Base-by-base conservation (phyloP, 108 stramenopile genomes). In the Discostella pseudostelligera region DNA sequence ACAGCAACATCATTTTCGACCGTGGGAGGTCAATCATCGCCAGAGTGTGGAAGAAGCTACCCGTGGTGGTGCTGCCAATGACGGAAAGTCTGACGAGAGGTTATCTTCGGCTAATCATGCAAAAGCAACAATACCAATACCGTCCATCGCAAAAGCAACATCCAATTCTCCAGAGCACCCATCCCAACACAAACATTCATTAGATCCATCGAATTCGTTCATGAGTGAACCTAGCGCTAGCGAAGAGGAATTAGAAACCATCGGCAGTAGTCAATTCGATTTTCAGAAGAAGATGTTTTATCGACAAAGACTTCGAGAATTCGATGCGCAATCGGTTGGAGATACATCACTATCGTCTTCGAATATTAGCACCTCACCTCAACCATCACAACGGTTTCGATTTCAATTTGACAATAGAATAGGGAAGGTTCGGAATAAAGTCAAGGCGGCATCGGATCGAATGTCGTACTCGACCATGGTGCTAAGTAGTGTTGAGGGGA, bases 291-390 rank as follows among this genome's bases (percentile, higher is more conserved):
- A 68, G 25, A 13, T 68, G 1, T 8, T 49, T 56, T 68, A 68
- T 25, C 45, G 67, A 12, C 67, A 68, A 28, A 47, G 26, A 39
- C n/a, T 47, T 12, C 14, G 29, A 19, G 62, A 53, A 21, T 58
- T 46, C 32, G 56, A 57, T 24, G 47, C 67, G 0, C 26, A 20
- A 12, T 58, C 56, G 3, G 45, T 39, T 36, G 71, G 55, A 3
- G 55, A 72, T 29, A 72, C 71, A 0, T 55, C 51, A 0, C 42
- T 72, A 0, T 62, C 59, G 12, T 72, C 71, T 1, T 39, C 56
- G 1, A 65, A 65, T 50, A 25, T 64, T 6, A 72, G 71, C 42
- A 62, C 71, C 26, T 64, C 63, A 62, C 62, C 71, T 4, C 32
- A 32, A 32, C 32, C 32, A 32, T 5, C 32, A 4, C 0, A 24